Evolutionary conservation across 2,329 filamentous ascomycete species (phyloP), one percentile per base, ranked within the genome.

Genomic region (Ophiosphaerella herpotricha): DNA sequence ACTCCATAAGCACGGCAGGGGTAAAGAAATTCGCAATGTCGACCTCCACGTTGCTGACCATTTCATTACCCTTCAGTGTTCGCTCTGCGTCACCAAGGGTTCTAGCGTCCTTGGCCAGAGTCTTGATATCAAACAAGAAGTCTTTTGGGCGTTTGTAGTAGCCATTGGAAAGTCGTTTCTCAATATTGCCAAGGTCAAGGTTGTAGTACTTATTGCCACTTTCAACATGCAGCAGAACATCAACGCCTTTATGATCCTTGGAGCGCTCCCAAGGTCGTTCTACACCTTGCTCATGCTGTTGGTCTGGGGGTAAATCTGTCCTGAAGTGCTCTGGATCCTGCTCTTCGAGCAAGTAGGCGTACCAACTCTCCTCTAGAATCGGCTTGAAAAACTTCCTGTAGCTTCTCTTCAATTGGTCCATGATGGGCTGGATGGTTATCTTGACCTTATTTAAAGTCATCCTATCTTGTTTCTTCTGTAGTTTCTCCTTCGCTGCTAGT

Each of bases 121-220:
- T 84, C 69, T 88, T 90, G 64, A 97, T 90, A 69, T 99, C 94
- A 35, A 86, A 86, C 43, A 96, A 75, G 68, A 97, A 99, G 69
- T 97, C 93, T 63, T 87, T 87, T 0, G 92, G 90, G 9, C 92
- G 85, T 61, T 91, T 90, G 74, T 99, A 99, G 74, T 91, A 99
- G 5, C 94, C 94, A 70, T 99, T 97, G 4, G 91, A 95, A 31
- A 99, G 79, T n/a, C 94, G 87, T 70, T 96, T 91, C 76, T 99
- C 94, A 45, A 99, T 97, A 1, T 89, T 93, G 3, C 88, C 88
- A 9, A 93, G 89, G 67, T 97, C 92, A 39, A 99, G 79, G 61
- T 99, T 99, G 78, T 97, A 97, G 72, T 87, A 97, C 72, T 92
- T 94, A 71, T 94, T 96, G 49, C 85, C 85, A 1, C 85, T 90